These are phyloP conservation scores for Benincasa hispida DNA, from an alignment of 306 rosid species.

Conservation along the genomic window DNA sequence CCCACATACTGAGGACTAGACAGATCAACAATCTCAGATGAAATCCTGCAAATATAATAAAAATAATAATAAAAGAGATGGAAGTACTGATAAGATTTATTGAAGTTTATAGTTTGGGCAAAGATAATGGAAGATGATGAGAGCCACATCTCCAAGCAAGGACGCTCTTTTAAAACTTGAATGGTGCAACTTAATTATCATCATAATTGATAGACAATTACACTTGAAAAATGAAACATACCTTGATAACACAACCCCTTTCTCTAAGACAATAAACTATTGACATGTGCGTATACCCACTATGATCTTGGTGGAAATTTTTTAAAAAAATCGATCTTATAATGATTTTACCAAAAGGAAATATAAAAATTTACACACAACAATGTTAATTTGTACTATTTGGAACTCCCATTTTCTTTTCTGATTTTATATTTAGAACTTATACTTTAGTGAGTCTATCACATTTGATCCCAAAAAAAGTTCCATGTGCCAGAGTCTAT, in stretches of 20 bases:
- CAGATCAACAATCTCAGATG: conserved; percentile 53
- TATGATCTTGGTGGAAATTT: not conserved
- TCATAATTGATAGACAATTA: not conserved
- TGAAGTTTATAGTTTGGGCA: not conserved
- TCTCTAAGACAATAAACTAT: not conserved
- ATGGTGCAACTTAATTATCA: not conserved
- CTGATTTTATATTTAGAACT: not conserved
- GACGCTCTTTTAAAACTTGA: not conserved
- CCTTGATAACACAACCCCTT: not conserved
- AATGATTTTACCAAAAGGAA: not conserved
- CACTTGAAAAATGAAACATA: not conserved
- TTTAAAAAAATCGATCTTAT: not conserved
- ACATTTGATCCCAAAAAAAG: not conserved
- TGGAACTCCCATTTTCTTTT: not conserved
- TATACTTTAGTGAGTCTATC: not conserved
- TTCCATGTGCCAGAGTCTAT: not conserved
- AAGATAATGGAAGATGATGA: not conserved
- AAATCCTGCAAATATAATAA: conserved; percentile 39
- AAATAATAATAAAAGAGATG: not conserved
- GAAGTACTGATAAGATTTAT: not conserved
- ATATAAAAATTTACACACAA: not conserved
- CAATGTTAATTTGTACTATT: not conserved
- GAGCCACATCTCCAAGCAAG: not conserved
- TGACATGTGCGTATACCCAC: not conserved
- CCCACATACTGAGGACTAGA: conserved; percentile 49